Evolutionary conservation across 129 eudicot genomes (phyloP).

Genomic region (Flaveria brownii): DNA sequence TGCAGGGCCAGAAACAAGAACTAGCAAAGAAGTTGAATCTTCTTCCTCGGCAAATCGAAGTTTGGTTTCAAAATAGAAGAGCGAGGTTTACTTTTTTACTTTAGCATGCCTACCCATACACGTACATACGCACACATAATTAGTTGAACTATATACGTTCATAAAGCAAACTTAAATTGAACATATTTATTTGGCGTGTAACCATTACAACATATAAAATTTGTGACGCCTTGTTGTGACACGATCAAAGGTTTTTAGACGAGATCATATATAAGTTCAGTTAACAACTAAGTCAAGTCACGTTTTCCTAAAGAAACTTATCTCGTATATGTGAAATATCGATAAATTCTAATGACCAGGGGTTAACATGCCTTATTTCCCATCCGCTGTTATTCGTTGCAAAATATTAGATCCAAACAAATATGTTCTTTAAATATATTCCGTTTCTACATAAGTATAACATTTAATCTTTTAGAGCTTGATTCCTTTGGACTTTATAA

Average conservation of each 20-base stretch:
- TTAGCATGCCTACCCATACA: neutral
- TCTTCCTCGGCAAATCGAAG: slow-evolving; percentile 72
- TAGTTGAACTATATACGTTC: neutral
- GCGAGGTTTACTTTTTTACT: slow-evolving; percentile 45
- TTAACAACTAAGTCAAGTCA: too few species aligned
- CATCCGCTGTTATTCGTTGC: too few species aligned
- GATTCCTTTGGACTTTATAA: neutral
- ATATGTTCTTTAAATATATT: too few species aligned
- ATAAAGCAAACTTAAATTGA: neutral
- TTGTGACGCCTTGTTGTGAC: too few species aligned
- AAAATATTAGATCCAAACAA: too few species aligned
- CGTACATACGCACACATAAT: neutral
- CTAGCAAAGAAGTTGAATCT: slow-evolving; percentile 60
- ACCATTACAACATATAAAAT: neutral
- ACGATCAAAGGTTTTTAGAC: too few species aligned
- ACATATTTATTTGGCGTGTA: neutral
- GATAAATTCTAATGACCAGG: too few species aligned
- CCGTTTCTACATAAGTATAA: too few species aligned
- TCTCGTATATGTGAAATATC: too few species aligned
- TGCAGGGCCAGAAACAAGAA: slow-evolving; percentile 60
- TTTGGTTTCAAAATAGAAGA: slow-evolving; percentile 76
- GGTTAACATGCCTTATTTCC: too few species aligned
- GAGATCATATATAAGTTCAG: too few species aligned
- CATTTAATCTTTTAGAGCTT: neutral
- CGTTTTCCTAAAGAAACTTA: too few species aligned